phyloP scores from a whole-genome alignment of 2,329 filamentous ascomycete species.

The Sphaerulina musiva region DNA sequence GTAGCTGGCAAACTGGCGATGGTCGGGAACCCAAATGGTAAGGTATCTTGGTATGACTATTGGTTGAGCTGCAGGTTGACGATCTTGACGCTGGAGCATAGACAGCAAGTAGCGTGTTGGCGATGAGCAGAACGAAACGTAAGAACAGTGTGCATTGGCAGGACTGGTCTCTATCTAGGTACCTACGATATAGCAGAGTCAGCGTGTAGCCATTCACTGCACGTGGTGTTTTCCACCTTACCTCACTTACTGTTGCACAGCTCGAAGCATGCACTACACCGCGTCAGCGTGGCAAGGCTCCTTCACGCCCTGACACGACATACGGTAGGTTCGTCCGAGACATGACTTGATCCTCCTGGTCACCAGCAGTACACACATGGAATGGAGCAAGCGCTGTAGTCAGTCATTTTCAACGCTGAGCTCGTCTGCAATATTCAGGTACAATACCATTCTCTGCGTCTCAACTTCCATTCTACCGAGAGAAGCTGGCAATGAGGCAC shows the following conservation, averaged over 20 bases:
- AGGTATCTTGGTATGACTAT: not conserved
- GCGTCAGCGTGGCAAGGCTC: not conserved
- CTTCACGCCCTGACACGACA: not conserved
- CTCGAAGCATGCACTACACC: not conserved
- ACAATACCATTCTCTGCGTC: too few relatives aligned
- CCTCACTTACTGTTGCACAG: not conserved
- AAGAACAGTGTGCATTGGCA: not conserved
- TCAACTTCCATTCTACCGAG: too few relatives aligned
- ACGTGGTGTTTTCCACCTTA: not conserved
- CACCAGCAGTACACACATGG: not conserved
- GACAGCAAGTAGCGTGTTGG: not conserved
- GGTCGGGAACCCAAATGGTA: too few relatives aligned
- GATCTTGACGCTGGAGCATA: not conserved
- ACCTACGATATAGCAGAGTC: not conserved
- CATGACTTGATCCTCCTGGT: not conserved
- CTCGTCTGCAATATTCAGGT: too few relatives aligned
- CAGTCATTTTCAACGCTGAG: too few relatives aligned
- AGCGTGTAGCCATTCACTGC: not conserved
- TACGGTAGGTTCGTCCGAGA: not conserved
- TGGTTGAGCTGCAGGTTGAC: slow-evolving; percentile 8
- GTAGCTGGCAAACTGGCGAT: not conserved
- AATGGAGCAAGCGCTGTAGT: too few relatives aligned
- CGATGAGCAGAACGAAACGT: not conserved
- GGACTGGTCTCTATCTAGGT: too few relatives aligned
- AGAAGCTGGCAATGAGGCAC: too few relatives aligned